Evolutionary conservation across 2,329 filamentous ascomycete species (phyloP), one percentile per base, ranked within the genome.

Genomic region (Thelonectria discophora): DNA sequence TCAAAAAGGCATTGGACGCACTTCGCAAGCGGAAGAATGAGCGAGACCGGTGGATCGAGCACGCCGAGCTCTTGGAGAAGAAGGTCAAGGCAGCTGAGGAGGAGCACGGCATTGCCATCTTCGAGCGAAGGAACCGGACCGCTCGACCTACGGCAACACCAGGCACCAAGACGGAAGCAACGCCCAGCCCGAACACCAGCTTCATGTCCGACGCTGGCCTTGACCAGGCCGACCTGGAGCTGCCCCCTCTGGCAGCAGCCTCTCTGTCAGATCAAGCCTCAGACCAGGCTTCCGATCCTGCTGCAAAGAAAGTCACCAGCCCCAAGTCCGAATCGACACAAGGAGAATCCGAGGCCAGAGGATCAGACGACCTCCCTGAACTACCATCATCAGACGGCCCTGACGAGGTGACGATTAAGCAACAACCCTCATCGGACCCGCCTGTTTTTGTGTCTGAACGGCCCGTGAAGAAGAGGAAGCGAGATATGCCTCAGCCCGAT

Each of bases 361-460:
- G 63, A 9, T 60, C 64, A 8, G 63, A 72, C 11, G 71, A 72
- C 4, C 45, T 73, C 9, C 70, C 74, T 2, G 61, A 65, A 10
- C 48, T 75, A 21, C 64, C 67, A 0, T 9, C 47, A 8, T 40
- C 63, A 4, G 53, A 60, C 15, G 57, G 62, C 21, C 15, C 13
- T 5, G 34, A 40, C 1, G 63, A 61, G 6, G 61, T 66, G 8
- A 34, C 42, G 5, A 68, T 86, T 21, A 86, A 87, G 66, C 58
- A 74, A n/a, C 84, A 87, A 63, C 81, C 81, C 2, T 84, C 82
- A 5, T 88, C 85, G 0, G 84, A 87, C 58, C 71, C 69, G 2
- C 83, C 81, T 0, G 73, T 86, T 2, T 68, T 88, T 6, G 72
- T 87, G 2, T 85, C 79, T 3, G 84, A 85, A 62, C 80, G 83